Conservation (phyloP, 2,329 filamentous ascomycete species). For the Pezicula carpinea region DNA sequence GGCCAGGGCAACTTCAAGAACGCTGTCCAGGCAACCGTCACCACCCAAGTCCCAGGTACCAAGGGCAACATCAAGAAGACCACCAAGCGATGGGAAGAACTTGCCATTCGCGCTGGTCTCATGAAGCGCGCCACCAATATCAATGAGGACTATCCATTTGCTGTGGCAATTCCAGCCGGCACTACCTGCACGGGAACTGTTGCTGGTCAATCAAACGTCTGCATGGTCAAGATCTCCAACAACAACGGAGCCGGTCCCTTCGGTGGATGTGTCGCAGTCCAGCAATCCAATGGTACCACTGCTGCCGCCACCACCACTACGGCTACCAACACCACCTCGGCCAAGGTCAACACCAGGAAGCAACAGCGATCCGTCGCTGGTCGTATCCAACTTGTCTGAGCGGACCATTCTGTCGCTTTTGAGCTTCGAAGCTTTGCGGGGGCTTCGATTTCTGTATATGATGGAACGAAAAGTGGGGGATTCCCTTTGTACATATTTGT, state of each 20-base stretch:
- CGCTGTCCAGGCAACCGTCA: constrained; percentile 24
- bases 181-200: constrained; percentile 35
- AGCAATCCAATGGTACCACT: constrained; percentile 17
- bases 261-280: constrained; percentile 36
- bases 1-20: constrained; percentile 31
- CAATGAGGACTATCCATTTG: constrained; percentile 23
- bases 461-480: too few species aligned
- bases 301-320: constrained; percentile 2
- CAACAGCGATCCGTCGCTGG: neutral
- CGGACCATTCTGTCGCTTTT: too few species aligned
- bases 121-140: constrained; percentile 14
- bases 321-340: neutral
- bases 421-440: too few species aligned
- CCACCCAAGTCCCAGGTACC: constrained; percentile 33
- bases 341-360: neutral
- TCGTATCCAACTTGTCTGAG: neutral
- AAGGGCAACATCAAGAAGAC: constrained; percentile 29
- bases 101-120: constrained; percentile 6
- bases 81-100: constrained; percentile 13
- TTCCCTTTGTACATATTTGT: too few species aligned
- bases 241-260: constrained; percentile 36
- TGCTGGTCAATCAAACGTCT: constrained; percentile 31
- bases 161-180: constrained; percentile 33
- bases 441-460: too few species aligned
- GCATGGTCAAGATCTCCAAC: constrained; percentile 40